Base-by-base conservation (phyloP, 345 rosid species). In the Acer campestre region DNA sequence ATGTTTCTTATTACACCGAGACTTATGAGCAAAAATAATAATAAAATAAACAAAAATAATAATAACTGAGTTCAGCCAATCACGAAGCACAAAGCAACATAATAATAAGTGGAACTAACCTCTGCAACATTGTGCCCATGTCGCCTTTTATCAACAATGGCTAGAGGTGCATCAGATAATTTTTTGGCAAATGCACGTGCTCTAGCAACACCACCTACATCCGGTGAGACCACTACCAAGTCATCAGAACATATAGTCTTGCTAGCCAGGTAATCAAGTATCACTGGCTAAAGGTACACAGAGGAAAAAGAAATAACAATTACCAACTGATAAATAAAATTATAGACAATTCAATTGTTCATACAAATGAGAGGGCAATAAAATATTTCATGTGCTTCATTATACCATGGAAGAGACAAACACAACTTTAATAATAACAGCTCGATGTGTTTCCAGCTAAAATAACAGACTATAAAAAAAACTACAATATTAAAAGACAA, bases 91-190 rank as follows among this genome's bases (percentile, higher is more conserved):
- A 64, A 64, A 25, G 38, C 35, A 75, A 49, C 22, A 31, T 40
- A 25, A 18, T 22, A 74, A 70, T 61, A 31, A 31, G 44, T 51
- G 63, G 68, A 78, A 76, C 62, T 68, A 82, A 93, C 99, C 97
- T 93, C 99, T 56, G 98, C 98, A 75, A 93, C 94, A 91, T 95
- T 95, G 86, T 95, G 98, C 14, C 91, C 98, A 76, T 95, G 98
- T 3, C 96, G 97, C 79, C 98, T 89, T 87, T 95, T 93, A 86
- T 95, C 99, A 69, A 95, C 99, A 84, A 95, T 93, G 16, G 99
- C 99, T 69, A 95, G 89, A 75, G 98, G 99, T 49, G 99, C 99
- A 84, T 95, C 98, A 20, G 97, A 92, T 71, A 95, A 82, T 77
- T 95, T 95, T 86, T 95, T 95, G 69, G 99, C 96, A 83, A 93